Conservation (phyloP, 257 asterid genomes). For the Sherardia arvensis region DNA sequence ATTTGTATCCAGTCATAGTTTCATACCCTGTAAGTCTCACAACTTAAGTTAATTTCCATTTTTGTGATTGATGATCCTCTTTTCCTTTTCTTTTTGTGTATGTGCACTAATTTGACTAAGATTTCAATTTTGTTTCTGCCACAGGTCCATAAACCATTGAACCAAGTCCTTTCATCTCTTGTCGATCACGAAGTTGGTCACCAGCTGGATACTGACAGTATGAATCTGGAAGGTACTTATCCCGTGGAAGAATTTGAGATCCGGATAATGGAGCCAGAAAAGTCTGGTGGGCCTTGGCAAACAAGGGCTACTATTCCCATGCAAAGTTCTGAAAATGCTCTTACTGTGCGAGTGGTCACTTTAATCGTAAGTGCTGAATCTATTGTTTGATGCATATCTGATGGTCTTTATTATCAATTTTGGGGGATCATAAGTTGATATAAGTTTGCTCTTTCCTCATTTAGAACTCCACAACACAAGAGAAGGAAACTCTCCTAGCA, state of each 20-base stretch:
- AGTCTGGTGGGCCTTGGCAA: conserved; percentile 83
- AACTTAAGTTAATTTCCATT: neutral
- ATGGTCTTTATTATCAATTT: neutral
- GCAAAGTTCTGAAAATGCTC: conserved; percentile 95
- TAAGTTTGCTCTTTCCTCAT: conserved; percentile 3
- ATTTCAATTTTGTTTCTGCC: conserved; percentile 8
- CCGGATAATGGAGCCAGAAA: conserved; percentile 91
- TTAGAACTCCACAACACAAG: conserved; percentile 75
- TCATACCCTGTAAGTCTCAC: conserved; percentile 73
- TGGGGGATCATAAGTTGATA: neutral
- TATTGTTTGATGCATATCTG: neutral
- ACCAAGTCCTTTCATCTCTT: conserved; percentile 83
- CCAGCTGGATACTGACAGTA: conserved; percentile 67
- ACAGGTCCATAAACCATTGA: conserved; percentile 76
- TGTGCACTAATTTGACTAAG: conserved; percentile 1
- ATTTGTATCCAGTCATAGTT: conserved; percentile 80
- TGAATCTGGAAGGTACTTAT: conserved; percentile 68
- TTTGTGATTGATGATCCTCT: neutral
- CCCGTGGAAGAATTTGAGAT: conserved; percentile 91
- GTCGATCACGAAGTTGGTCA: conserved; percentile 91
- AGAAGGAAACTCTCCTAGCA: conserved; percentile 85
- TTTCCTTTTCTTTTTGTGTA: neutral
- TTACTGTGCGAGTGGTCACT: conserved; percentile 85
- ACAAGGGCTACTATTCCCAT: conserved; percentile 73
- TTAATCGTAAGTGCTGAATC: conserved; percentile 57